Percentiles rank a stretch among this genome's conserved stretches.
Evolutionary conservation across 495 filamentous ascomycete species (phyloP).

Genomic region (Aspergillus campestris): DNA sequence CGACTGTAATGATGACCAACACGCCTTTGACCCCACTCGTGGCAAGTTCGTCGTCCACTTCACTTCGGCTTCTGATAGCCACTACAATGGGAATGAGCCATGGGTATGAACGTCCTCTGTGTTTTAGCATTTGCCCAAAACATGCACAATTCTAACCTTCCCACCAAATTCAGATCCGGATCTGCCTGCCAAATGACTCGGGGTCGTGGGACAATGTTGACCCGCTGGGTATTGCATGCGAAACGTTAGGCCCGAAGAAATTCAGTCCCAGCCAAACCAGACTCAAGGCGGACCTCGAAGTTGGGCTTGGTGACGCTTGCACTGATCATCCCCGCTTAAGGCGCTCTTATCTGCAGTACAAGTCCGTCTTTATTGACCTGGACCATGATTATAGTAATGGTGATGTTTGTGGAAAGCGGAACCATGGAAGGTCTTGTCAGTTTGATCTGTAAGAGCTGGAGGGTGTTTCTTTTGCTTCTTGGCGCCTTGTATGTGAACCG

Average conservation of each 20-base stretch:
- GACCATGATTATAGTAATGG: background rate
- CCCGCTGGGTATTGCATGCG: background rate
- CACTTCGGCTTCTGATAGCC: background rate
- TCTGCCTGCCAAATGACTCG: background rate
- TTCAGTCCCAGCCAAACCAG: background rate
- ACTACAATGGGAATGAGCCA: background rate
- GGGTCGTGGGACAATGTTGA: background rate
- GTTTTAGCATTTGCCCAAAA: background rate
- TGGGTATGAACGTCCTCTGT: background rate
- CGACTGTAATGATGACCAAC: background rate
- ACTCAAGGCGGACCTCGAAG: background rate
- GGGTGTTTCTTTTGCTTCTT: too few species aligned
- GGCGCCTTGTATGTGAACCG: too few species aligned
- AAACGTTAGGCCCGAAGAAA: background rate
- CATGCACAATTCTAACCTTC: background rate
- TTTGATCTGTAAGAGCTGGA: background rate
- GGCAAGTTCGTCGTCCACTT: conserved; percentile 1
- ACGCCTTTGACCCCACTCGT: background rate
- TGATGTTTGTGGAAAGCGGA: background rate
- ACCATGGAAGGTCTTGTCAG: background rate
- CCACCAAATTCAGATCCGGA: background rate
- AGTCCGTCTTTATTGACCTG: background rate
- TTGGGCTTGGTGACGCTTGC: background rate
- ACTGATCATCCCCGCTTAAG: background rate
- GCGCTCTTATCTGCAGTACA: background rate